Base-by-base conservation (phyloP, 2,329 filamentous ascomycete species). In the Verticillium dahliae region DNA sequence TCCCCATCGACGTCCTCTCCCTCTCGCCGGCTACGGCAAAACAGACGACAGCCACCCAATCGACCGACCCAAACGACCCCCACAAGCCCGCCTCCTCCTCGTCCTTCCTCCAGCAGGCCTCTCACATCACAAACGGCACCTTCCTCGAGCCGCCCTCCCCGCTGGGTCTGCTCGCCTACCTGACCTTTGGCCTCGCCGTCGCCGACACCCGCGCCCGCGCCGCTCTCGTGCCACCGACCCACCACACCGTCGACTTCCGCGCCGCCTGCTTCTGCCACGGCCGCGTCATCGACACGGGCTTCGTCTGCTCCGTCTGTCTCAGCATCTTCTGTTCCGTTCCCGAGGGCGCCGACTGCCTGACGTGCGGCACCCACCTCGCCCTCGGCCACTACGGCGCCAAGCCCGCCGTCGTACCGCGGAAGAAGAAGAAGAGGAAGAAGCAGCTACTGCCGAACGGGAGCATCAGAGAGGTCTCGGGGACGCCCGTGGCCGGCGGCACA, bases 261-360 rank as follows among this genome's bases (percentile, higher is more conserved):
- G 94, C 96, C n/a, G 95, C 95, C 3, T 99, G 95, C 73, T 99
- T 99, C 78, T 99, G 95, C 73, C 95, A 99, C 76, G 84, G 94
- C 58, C 86, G 86, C 39, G 92, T 98, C 22, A 89, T 99, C 54
- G 92, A 97, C 75, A 86, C 93, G 1, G 95, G 93, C 9, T 99
- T 91, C 72, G 94, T 99, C 41, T 99, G 95, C 79, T 96, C 91
- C 64, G 92, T 99, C 68, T 99, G 95, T 72, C 80, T 99, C 55
- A 96, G 91, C 74, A 99, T 96, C 69, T 97, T 96, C 73, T 97
- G 92, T 76, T 80, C 85, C 68, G 74, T 82, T 1, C 84, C 84
- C 1, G 74, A 75, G 3, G 84, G 85, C 59, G 86, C 85, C 2
- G 85, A 88, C 65, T 97, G 92, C 73, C 78, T 95, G 65, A 96